Conservation (phyloP, 805 yeast species). For the Saturnispora kantuleensis region DNA sequence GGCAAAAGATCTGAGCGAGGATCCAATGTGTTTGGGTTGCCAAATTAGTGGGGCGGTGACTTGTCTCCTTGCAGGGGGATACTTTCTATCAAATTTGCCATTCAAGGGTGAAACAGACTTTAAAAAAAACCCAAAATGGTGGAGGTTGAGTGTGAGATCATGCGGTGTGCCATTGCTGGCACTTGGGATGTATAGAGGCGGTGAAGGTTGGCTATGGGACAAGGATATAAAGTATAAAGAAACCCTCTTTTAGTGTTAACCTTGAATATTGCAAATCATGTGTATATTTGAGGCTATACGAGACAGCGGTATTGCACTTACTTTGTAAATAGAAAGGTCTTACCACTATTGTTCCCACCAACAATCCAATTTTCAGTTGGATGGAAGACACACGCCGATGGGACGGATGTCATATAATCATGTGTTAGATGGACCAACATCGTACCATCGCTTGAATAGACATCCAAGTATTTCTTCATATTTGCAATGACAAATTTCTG, state of each 20-base stretch:
- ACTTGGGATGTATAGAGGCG: conserved; percentile 53
- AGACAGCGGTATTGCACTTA: neutral
- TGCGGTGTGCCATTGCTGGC: conserved; percentile 46
- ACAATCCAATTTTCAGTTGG: conserved; percentile 82
- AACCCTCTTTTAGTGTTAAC: neutral
- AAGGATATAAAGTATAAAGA: conserved; percentile 23
- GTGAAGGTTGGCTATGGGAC: conserved; percentile 53
- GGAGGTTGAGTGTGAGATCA: conserved; percentile 45
- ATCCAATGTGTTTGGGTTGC: conserved; percentile 58
- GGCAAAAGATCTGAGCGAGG: conserved; percentile 29
- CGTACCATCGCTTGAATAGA: conserved; percentile 66
- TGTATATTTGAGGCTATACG: neutral
- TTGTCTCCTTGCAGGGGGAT: conserved; percentile 51
- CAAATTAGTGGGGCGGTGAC: conserved; percentile 54
- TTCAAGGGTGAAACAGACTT: conserved; percentile 33
- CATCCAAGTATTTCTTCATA: conserved; percentile 82
- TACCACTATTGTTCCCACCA: conserved; percentile 94
- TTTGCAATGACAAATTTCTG: conserved; percentile 88
- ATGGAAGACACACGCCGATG: conserved; percentile 81
- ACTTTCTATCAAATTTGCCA: conserved; percentile 47
- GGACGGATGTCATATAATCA: conserved; percentile 71
- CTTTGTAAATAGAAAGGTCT: conserved; percentile 48
- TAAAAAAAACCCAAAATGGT: conserved; percentile 45
- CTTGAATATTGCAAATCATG: neutral
- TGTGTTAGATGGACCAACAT: conserved; percentile 64